Conservation (phyloP, 345 rosid species). For the Ceriops zippeliana region DNA sequence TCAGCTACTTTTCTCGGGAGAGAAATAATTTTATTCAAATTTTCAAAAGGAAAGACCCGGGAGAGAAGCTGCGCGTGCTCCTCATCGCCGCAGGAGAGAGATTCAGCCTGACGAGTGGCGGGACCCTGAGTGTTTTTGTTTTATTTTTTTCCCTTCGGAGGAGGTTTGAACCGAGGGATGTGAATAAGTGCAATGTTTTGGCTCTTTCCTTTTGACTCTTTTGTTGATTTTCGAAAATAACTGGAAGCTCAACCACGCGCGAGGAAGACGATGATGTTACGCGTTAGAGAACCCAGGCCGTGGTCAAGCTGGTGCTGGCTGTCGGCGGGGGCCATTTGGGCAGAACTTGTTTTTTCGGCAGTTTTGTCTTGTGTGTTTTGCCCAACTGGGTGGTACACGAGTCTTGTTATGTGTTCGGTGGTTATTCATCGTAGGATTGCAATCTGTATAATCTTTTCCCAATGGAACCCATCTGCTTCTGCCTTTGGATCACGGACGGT, state of each 20-base stretch:
- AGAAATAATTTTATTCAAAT: conserved; percentile 1
- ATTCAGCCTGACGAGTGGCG: background rate
- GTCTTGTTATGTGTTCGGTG: too few relatives aligned
- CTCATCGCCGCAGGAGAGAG: background rate
- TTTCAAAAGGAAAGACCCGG: conserved; percentile 9
- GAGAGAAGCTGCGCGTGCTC: background rate
- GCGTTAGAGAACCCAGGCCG: background rate
- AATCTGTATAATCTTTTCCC: too few relatives aligned
- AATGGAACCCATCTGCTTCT: too few relatives aligned
- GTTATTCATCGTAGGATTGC: too few relatives aligned
- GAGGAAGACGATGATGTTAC: background rate
- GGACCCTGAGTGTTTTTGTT: background rate
- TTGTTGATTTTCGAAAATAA: background rate
- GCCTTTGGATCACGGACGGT: too few relatives aligned
- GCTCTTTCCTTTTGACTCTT: background rate
- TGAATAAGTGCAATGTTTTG: background rate
- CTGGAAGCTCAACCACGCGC: conserved; percentile 2
- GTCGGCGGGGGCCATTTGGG: too few relatives aligned
- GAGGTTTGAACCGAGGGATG: too few relatives aligned
- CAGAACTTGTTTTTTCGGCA: too few relatives aligned
- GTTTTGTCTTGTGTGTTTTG: too few relatives aligned
- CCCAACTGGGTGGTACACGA: too few relatives aligned
- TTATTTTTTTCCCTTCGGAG: too few relatives aligned
- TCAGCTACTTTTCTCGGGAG: background rate
- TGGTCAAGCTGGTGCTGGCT: too few relatives aligned